Evolutionary conservation across 2,329 filamentous ascomycete genomes (phyloP), one percentile per base, ranked within the genome.

Genomic region (Pseudogymnoascus destructans): DNA sequence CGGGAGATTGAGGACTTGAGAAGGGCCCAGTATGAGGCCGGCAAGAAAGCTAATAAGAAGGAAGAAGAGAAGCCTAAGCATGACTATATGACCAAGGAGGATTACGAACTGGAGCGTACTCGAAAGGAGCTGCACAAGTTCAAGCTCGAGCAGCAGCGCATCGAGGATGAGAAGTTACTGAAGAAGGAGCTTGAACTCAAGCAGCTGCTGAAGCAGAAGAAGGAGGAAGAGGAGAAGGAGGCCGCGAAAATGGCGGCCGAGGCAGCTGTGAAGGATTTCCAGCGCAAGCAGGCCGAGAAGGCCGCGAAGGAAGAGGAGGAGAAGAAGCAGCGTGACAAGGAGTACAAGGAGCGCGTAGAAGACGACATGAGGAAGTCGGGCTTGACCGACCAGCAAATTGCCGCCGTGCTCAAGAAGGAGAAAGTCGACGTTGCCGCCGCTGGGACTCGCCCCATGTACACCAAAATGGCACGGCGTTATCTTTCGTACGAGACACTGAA

Each of bases 401-500:
- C 74, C 40, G 79, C 79, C 17, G 79, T 85, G 61, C 67, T 84
- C 57, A 77, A 79, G 64, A 80, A 80, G 64, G 75, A 81, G 65
- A 78, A 77, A 66, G 67, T 74, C 6, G 66, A 70, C 11, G 70
- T 74, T 21, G 68, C 69, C 38, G 59, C 62, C 38, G 59, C 62
- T 59, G 63, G 56, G 59, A 63, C 70, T 13, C 73, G 77, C 3
- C 77, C 80, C 0, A 83, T 79, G 0, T 84, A 84, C 65, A 85
- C 81, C 11, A 76, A 81, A 62, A 84, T 85, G 80, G 73, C 80
- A 1, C 75, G 81, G 21, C 74, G 75, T 58, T 77, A 85, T 66
- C 70, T 85, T 19, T 84, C 81, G 0, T 73, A 84, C 57, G 81
- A 85, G 70, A 84, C 82, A 3, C 67, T 85, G 59, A 71, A 75